Percentiles rank a stretch among this genome's conserved stretches.
phyloP scores from a whole-genome alignment of 106 monocot species.

The Allium fistulosum region DNA sequence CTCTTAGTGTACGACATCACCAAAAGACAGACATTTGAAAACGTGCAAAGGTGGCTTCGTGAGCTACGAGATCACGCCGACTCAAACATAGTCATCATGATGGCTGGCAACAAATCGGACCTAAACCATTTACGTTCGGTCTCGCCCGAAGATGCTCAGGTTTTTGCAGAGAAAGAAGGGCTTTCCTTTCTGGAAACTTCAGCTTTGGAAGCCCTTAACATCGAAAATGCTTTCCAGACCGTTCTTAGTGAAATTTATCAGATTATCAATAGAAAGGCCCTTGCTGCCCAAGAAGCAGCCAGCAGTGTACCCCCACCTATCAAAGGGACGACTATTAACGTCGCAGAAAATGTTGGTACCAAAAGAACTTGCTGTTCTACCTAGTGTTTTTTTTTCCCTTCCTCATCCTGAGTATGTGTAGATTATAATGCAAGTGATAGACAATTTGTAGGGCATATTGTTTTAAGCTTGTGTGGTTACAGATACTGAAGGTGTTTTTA shows the following conservation, averaged over 20 bases:
- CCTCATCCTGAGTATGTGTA: not conserved
- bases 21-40: slow-evolving; percentile 73
- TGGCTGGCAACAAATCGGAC: slow-evolving; percentile 80
- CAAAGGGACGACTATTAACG: slow-evolving; percentile 63
- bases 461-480: not conserved
- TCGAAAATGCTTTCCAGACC: slow-evolving; percentile 61
- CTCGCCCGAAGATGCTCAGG: slow-evolving; percentile 33
- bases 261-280: slow-evolving; percentile 62
- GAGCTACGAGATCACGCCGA: slow-evolving; percentile 72
- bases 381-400: slow-evolving; percentile 3
- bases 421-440: slow-evolving; percentile 3
- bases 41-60: slow-evolving; percentile 67
- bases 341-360: slow-evolving; percentile 25
- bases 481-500: not conserved
- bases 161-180: slow-evolving; percentile 61
- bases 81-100: slow-evolving; percentile 72
- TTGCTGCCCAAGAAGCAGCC: slow-evolving; percentile 47
- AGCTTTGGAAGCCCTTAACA: slow-evolving; percentile 52
- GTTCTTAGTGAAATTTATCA: slow-evolving; percentile 49
- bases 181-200: slow-evolving; percentile 75
- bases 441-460: slow-evolving; percentile 1
- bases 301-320: slow-evolving; percentile 15
- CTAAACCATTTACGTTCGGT: slow-evolving; percentile 51
- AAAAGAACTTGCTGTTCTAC: slow-evolving; percentile 48
- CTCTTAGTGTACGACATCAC: slow-evolving; percentile 75